A percentile compares a stretch with the other conserved stretches of the same genome.
Evolutionary conservation across 495 filamentous ascomycete species (phyloP).

Genomic region (Neurospora sp.): DNA sequence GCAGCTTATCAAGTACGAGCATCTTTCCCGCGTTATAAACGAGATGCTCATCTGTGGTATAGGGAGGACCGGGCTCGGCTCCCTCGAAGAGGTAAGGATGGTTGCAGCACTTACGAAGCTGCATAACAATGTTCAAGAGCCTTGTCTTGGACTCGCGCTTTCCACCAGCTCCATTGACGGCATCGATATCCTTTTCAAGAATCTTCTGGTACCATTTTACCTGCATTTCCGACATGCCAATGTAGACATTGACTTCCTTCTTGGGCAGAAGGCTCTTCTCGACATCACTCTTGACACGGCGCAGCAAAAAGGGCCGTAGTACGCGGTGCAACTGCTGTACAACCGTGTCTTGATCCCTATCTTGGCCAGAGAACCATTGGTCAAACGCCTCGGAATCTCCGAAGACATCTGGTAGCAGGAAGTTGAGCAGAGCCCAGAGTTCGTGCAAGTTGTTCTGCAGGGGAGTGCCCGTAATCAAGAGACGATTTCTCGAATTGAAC

Average conservation of each 20-base stretch:
- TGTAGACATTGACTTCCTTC: slow-evolving; percentile 94
- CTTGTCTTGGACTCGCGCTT: slow-evolving; percentile 98
- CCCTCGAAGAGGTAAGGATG: slow-evolving; percentile 98
- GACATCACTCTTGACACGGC: slow-evolving; percentile 95
- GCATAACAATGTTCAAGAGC: slow-evolving; percentile 99
- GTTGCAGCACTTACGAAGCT: slow-evolving; percentile 97
- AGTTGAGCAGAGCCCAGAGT: slow-evolving; percentile 97
- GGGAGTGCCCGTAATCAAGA: slow-evolving; percentile 94
- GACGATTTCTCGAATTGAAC: slow-evolving; percentile 90
- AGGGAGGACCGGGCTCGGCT: slow-evolving; percentile 93
- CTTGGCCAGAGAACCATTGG: slow-evolving; percentile 90
- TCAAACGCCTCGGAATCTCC: slow-evolving; percentile 97
- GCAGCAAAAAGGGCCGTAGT: slow-evolving; percentile 84
- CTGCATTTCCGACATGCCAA: slow-evolving; percentile 99
- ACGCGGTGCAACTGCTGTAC: slow-evolving; percentile 94
- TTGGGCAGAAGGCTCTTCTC: slow-evolving; percentile 97
- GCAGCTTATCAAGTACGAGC: slow-evolving; percentile 89
- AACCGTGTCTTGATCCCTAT: slow-evolving; percentile 85
- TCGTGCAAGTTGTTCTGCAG: slow-evolving; percentile 98
- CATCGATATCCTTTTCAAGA: slow-evolving; percentile 97
- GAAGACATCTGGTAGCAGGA: slow-evolving; percentile 94
- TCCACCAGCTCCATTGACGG: slow-evolving; percentile 92
- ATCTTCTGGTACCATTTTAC: slow-evolving; percentile 99
- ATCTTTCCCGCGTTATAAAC: slow-evolving; percentile 93
- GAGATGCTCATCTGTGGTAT: slow-evolving; percentile 95